Conservation (phyloP, 306 rosid genomes). For the Vigna angularis region DNA sequence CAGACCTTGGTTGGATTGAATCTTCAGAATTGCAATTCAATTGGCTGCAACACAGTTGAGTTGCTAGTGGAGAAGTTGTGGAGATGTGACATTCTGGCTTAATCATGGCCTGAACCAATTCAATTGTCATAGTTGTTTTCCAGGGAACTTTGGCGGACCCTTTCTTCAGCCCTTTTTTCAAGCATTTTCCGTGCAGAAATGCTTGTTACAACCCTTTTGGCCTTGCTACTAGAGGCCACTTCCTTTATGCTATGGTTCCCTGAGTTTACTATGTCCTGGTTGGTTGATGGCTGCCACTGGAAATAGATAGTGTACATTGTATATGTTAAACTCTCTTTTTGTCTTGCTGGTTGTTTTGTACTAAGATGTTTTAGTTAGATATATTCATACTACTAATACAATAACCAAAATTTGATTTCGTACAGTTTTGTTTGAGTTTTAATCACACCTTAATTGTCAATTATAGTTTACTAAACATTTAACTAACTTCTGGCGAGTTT, state of each 20-base stretch:
- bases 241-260: not conserved
- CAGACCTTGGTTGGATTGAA: slow-evolving; percentile 11
- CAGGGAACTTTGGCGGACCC: slow-evolving; percentile 5
- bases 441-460: too few species aligned
- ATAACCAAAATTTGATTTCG: too few species aligned
- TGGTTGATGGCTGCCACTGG: not conserved
- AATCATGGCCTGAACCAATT: not conserved
- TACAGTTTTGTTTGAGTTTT: too few species aligned
- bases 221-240: not conserved
- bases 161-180: slow-evolving; percentile 15
- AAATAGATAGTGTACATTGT: not conserved
- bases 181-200: not conserved
- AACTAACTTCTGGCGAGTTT: too few species aligned
- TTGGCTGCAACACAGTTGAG: slow-evolving; percentile 2
- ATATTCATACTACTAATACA: too few species aligned
- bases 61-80: slow-evolving; percentile 15
- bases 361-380: too few species aligned
- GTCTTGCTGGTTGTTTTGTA: not conserved
- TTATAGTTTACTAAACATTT: too few species aligned
- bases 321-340: not conserved
- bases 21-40: slow-evolving; percentile 17
- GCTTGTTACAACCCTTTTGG: slow-evolving; percentile 19
- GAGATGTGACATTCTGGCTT: slow-evolving; percentile 20
- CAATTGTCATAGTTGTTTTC: not conserved
- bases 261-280: not conserved